A percentile compares a stretch with the other conserved stretches of the same genome.
phyloP scores from a whole-genome alignment of 2,329 filamentous ascomycete genomes.

The Emergomyces orientalis region DNA sequence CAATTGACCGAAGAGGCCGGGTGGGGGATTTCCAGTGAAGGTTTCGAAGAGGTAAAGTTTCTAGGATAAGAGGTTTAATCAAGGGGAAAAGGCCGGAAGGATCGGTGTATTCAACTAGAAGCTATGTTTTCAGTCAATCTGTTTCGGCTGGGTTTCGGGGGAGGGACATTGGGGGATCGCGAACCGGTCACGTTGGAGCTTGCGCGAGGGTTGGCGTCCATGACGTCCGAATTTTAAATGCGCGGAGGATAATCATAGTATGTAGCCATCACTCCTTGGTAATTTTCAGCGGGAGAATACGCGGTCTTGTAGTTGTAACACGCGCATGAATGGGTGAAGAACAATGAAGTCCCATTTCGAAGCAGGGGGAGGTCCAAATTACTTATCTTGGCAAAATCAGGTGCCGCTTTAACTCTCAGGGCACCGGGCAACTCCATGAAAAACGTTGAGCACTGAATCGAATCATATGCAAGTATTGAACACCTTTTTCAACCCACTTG shows the following conservation, averaged over 20 bases:
- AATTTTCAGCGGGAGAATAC: not conserved
- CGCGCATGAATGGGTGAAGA: not conserved
- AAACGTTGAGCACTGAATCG: too few species aligned
- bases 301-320: not conserved
- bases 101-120: conserved; percentile 86
- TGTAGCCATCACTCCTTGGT: not conserved
- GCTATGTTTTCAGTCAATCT: conserved; percentile 11
- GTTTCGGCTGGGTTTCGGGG: conserved; percentile 6
- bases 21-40: conserved; percentile 95
- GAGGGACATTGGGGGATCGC: conserved; percentile 11
- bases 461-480: not conserved
- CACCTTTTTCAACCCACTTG: not conserved
- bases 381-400: not conserved
- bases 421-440: too few species aligned
- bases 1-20: conserved; percentile 84
- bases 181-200: conserved; percentile 67
- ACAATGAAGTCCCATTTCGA: not conserved
- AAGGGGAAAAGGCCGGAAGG: conserved; percentile 80
- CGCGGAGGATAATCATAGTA: conserved; percentile 10
- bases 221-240: conserved; percentile 19
- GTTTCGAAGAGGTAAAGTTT: conserved; percentile 76
- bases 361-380: not conserved
- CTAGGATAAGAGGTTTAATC: conserved; percentile 64
- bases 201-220: conserved; percentile 38
- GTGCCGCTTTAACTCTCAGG: not conserved